Evolutionary conservation across 2,329 filamentous ascomycete genomes (phyloP), one percentile per base, ranked within the genome.

Genomic region (Pseudogymnoascus sp.): DNA sequence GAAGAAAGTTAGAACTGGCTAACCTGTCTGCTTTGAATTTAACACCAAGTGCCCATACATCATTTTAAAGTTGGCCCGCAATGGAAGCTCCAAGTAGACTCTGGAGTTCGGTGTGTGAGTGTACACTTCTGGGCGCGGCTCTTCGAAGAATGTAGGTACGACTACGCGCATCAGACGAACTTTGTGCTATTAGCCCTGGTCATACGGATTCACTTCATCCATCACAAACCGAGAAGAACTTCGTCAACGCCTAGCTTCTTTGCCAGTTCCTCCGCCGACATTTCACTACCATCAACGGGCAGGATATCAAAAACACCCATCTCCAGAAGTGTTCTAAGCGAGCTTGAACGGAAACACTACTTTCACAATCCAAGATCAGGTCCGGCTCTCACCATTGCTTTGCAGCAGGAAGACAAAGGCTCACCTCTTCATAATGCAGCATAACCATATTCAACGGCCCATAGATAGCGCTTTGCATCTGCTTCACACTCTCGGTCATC

Each of bases 231-330:
- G 6, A 71, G 64, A 60, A 71, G 59, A 46, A 63, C 64, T 59
- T 67, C 63, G 22, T 71, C 68, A 2, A 69, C 68, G 4, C 63
- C 56, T 4, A 71, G 60, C 22, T 67, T 68, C 53, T 62, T 61
- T 1, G 69, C 64, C 35, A 71, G 38, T 31, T 37, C 40, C 22
- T 26, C 62, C 28, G 67, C 70, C 8, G 65, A 64, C 31, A 62
- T 64, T 10, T 59, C 50, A n/a, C 62, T 63, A 11, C 64, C 65
- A 66, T 71, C 66, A 7, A 31, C 16, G 6, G 68, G 67, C 33
- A 70, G 59, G 16, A 26, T 61, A 61, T 70, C 68, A 61, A 70
- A 67, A 22, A 69, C 65, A 14, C 69, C 68, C 67, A 70, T 69
- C 40, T 70, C 68, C 12, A 70, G 50, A 26, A 69, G 41, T 5